Base-by-base conservation (phyloP, 106 monocot genomes). In the Phalaenopsis aphrodite region DNA sequence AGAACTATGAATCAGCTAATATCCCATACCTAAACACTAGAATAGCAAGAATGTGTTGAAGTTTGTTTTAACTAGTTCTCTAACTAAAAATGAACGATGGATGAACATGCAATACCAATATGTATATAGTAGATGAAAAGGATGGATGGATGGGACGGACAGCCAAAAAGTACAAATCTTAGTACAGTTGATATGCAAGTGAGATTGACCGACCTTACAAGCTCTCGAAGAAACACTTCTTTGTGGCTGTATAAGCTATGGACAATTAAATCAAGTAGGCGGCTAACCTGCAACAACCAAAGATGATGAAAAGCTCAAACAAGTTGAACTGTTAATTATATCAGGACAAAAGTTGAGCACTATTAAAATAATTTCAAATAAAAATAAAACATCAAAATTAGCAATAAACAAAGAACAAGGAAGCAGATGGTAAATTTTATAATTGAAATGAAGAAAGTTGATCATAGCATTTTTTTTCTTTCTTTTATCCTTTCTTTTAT, bases 171-270 rank as follows among this genome's bases (percentile, higher is more conserved):
- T 23, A 5, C 23, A 23, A 65, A 21, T 69, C 38, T 9, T 14
- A 39, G 69, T 12, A 69, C 69, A 69, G 14, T 69, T 18, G 38
- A 36, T 69, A 38, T 39, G 14, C 39, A 69, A 69, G 36, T 69
- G 69, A 39, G 15, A 4, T 39, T 38, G 2, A 39, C 88, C 4
- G 75, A 94, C 96, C 96, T 97, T 19, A 97, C 93, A 72, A 97
- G 94, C 81, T 97, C 96, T 23, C 96, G 84, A 30, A 97, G 87
- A 80, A 97, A 97, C 23, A 97, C 96, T 81, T 97, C 96, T 84
- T 97, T 97, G 85, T 97, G 94, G 78, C 96, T 97, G 78, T 97
- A 97, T 74, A 97, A 79, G 78, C 96, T 97, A 84, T 97, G 96
- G 55, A 97, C 96, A 77, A 97, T 97, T 78, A 97, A 87, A 83